Evolutionary conservation across 768 basidiomycete genomes (phyloP), one percentile per base, ranked within the genome.

Genomic region (Gloeopeniophorella convolvens): DNA sequence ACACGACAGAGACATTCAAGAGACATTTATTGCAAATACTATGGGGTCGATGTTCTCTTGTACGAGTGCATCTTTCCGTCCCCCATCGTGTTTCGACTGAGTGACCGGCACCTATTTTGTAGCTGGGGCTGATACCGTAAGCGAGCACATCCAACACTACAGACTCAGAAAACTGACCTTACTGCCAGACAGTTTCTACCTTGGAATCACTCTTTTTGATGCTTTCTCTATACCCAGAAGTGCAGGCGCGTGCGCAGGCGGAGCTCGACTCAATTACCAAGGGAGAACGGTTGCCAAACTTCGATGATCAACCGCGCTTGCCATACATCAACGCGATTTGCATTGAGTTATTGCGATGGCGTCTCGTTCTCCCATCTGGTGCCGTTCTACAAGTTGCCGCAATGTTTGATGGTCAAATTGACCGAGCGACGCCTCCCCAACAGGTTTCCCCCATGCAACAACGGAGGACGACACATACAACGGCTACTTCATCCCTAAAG

Each of bases 181-280:
- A 3, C 5, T 24, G 13, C 2, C 31, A 52, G 54, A 51, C 54
- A 2, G 30, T 45, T 11, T 36, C 32, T 9, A 41, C 54, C 0
- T 0, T 58, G 30, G 13, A 26, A 8, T 34, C 36, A 18, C 44
- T 54, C 32, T 30, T 57, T 21, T 35, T 54, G 10, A 46, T 40
- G 15, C 40, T 54, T 23, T 26, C 42, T 16, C 42, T 54, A 27
- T 28, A 54, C 33, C 52, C 52, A 11, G 52, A 48, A 10, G 50
- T 51, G 16, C 48, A 50, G 51, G 16, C 28, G 5, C 24, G 35
- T 13, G 58, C 58, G 4, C 58, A 57, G 18, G 35, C 47, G 12
- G 50, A 59, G 40, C 20, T 59, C 31, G 55, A 56, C 32, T 9
- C 28, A 6, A 48, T 53, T 23, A 39, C 52, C 7, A 48, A 51